Conservation (phyloP, 75 land plant genomes). For the Pinus tabuliformis region DNA sequence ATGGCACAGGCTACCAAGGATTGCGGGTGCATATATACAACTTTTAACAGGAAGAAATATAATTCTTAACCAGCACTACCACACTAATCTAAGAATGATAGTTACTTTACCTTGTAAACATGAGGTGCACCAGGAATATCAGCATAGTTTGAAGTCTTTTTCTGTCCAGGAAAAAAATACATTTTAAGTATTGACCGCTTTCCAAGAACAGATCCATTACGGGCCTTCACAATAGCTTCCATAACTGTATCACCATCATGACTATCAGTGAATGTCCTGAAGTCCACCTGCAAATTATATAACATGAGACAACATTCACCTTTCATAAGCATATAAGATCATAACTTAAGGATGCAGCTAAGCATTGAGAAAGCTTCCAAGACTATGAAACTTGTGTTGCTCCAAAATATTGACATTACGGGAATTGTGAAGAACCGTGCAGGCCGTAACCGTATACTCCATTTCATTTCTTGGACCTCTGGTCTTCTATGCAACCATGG, state of each 20-base stretch:
- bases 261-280: slow-evolving; percentile 52
- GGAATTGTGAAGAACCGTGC: slow-evolving; percentile 83
- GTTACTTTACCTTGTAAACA: slow-evolving; percentile 74
- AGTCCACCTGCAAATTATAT: slow-evolving; percentile 59
- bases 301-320: not conserved
- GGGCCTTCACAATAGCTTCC: slow-evolving; percentile 87
- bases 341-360: not conserved
- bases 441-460: slow-evolving; percentile 93
- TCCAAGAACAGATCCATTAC: slow-evolving; percentile 90
- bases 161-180: slow-evolving; percentile 96
- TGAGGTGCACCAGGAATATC: slow-evolving; percentile 88
- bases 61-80: not conserved
- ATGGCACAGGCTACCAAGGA: too few relatives aligned
- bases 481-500: slow-evolving; percentile 83
- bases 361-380: not conserved
- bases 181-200: slow-evolving; percentile 90
- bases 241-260: slow-evolving; percentile 90
- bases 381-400: not conserved
- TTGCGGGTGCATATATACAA: too few relatives aligned
- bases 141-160: slow-evolving; percentile 58
- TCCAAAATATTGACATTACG: slow-evolving; percentile 36
- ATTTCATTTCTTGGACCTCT: slow-evolving; percentile 95
- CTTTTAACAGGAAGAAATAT: not conserved
- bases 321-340: not conserved
- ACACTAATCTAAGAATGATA: not conserved